Percentiles rank a stretch among this genome's conserved stretches.
Evolutionary conservation across 2,329 filamentous ascomycete genomes (phyloP).

Genomic region (Cylindrodendrum hubeiense): DNA sequence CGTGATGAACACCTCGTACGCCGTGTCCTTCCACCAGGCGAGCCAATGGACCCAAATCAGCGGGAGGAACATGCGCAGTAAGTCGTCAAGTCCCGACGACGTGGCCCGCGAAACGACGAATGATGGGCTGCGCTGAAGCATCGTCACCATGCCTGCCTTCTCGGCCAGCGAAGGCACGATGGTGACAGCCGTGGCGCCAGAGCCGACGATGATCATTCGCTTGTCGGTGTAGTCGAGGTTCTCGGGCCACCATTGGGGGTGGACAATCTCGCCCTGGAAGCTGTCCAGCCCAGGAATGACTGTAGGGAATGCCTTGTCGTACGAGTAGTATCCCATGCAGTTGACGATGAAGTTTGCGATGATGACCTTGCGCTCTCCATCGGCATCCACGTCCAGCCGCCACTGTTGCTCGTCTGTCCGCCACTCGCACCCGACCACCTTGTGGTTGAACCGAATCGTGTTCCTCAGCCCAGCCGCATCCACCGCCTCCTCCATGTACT

Average conservation of each 20-base stretch:
- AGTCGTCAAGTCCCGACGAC: slow-evolving; percentile 49
- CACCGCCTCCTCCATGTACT: slow-evolving; percentile 67
- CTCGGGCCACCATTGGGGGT: slow-evolving; percentile 83
- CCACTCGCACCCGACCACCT: slow-evolving; percentile 65
- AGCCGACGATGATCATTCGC: slow-evolving; percentile 79
- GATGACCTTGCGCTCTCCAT: slow-evolving; percentile 40
- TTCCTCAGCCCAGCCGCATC: slow-evolving; percentile 63
- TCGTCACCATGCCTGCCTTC: slow-evolving; percentile 76
- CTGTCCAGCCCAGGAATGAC: slow-evolving; percentile 75
- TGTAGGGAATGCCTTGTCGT: slow-evolving; percentile 70
- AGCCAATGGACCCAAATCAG: slow-evolving; percentile 58
- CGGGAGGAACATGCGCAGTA: slow-evolving; percentile 60
- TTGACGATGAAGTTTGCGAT: slow-evolving; percentile 69
- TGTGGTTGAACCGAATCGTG: slow-evolving; percentile 65
- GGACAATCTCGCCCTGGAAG: slow-evolving; percentile 74
- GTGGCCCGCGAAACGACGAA: slow-evolving; percentile 72
- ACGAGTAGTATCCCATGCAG: slow-evolving; percentile 79
- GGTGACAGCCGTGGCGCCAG: slow-evolving; percentile 84
- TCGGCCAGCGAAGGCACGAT: slow-evolving; percentile 78
- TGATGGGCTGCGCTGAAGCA: slow-evolving; percentile 83
- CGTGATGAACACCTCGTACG: slow-evolving; percentile 59
- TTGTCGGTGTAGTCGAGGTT: slow-evolving; percentile 75
- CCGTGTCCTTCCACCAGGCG: slow-evolving; percentile 62
- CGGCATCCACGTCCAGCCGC: slow-evolving; percentile 60
- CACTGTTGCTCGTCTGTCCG: slow-evolving; percentile 67